Evolutionary conservation across 2,329 filamentous ascomycete species (phyloP).

Genomic region (Colletotrichum orbiculare): DNA sequence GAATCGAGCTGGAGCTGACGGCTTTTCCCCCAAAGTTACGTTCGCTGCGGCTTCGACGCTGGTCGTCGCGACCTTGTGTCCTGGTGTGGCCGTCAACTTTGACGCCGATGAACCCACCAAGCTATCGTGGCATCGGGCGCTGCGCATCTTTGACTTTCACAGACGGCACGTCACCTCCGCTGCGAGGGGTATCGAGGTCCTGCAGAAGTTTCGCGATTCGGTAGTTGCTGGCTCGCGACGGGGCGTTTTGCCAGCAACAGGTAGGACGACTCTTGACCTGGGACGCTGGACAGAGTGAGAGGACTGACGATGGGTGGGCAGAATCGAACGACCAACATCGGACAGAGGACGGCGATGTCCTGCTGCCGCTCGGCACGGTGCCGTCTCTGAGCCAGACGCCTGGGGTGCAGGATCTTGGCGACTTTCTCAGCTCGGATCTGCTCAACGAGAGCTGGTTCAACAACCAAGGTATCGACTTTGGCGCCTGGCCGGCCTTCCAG

Average conservation of each 20-base stretch:
- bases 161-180: background rate
- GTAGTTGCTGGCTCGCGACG: background rate
- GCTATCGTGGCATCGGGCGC: background rate
- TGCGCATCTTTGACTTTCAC: constrained; percentile 27
- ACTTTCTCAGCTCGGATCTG: constrained; percentile 11
- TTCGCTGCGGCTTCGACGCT: constrained; percentile 12
- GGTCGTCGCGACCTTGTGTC: background rate
- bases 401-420: constrained; percentile 5
- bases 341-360: background rate
- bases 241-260: background rate
- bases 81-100: background rate
- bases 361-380: constrained; percentile 3
- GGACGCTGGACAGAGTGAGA: too few species aligned
- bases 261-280: background rate
- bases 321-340: background rate
- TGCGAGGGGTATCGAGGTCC: constrained; percentile 9
- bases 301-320: background rate
- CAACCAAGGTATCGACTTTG: constrained; percentile 9
- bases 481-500: constrained; percentile 7
- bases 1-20: background rate
- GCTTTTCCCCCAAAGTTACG: background rate
- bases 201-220: constrained; percentile 11
- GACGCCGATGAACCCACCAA: background rate
- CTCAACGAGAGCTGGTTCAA: constrained; percentile 23
- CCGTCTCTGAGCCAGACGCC: constrained; percentile 8